These are phyloP conservation scores for Cenchrus americanus DNA, from an alignment of 176 grass and related monocot genomes.

Conservation along the genomic window DNA sequence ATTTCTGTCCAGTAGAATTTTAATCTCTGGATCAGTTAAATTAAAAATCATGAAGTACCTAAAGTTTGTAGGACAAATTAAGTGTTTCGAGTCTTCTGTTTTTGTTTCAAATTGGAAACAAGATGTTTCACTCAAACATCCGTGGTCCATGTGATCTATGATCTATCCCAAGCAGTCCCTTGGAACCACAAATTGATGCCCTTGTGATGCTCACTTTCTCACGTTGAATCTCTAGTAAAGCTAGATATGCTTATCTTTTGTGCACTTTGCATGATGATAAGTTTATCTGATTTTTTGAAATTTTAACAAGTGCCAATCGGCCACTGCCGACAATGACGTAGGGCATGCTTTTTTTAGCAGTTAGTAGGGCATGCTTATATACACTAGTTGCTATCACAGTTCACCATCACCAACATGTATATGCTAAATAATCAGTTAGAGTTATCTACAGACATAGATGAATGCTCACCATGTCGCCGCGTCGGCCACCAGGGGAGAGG, in stretches of 20 bases:
- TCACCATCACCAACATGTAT: too few species aligned
- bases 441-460: too few species aligned
- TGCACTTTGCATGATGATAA: background rate
- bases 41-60: conserved; percentile 9
- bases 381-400: too few species aligned
- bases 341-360: too few species aligned
- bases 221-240: background rate
- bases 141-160: background rate
- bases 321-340: too few species aligned
- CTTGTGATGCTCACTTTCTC: conserved; percentile 19
- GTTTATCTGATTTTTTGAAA: too few species aligned
- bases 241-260: conserved; percentile 5
- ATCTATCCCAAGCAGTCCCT: background rate
- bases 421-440: too few species aligned
- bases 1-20: background rate
- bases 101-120: background rate
- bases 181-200: background rate
- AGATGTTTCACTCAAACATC: conserved; percentile 1
- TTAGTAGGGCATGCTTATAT: too few species aligned
- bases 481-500: too few species aligned
- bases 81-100: background rate
- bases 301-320: too few species aligned
- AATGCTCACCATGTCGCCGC: too few species aligned
- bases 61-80: background rate
- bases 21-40: conserved; percentile 11